Conservation (phyloP, 2,329 filamentous ascomycete genomes). For the Trichoderma lentiforme region DNA sequence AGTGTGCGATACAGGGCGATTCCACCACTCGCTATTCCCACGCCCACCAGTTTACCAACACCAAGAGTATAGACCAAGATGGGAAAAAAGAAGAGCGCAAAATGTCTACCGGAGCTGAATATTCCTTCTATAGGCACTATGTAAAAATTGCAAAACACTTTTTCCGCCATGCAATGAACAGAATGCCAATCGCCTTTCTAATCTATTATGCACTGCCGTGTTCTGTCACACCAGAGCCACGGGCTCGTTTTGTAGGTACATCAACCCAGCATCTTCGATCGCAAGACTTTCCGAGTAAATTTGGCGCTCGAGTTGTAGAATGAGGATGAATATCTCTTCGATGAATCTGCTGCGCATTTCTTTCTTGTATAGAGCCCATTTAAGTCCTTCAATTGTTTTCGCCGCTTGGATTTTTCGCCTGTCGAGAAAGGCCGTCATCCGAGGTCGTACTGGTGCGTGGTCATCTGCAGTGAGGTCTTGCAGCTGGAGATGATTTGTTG, state of each 20-base stretch:
- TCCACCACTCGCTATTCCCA: not conserved
- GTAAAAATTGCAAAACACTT: not conserved
- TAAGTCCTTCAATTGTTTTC: not conserved
- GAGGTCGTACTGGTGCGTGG: not conserved
- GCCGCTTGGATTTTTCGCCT: not conserved
- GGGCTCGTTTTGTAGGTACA: not conserved
- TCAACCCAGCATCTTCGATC: not conserved
- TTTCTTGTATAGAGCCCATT: conserved; percentile 6
- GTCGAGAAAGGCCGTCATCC: not conserved
- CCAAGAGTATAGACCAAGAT: not conserved
- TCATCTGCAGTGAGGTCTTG: not conserved
- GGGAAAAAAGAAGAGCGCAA: not conserved
- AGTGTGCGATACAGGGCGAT: too few species aligned
- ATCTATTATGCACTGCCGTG: not conserved
- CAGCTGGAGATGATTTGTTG: not conserved
- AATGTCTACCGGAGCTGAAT: not conserved
- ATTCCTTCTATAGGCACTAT: not conserved
- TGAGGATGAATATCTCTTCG: not conserved
- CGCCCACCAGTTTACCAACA: not conserved
- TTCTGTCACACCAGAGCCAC: not conserved
- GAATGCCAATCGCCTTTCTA: not conserved
- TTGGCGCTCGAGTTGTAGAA: not conserved
- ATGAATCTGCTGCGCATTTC: not conserved
- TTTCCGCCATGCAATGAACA: not conserved
- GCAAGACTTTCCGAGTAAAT: not conserved